Evolutionary conservation across 768 basidiomycete genomes (phyloP), one percentile per base, ranked within the genome.

Genomic region (Russula emetica): DNA sequence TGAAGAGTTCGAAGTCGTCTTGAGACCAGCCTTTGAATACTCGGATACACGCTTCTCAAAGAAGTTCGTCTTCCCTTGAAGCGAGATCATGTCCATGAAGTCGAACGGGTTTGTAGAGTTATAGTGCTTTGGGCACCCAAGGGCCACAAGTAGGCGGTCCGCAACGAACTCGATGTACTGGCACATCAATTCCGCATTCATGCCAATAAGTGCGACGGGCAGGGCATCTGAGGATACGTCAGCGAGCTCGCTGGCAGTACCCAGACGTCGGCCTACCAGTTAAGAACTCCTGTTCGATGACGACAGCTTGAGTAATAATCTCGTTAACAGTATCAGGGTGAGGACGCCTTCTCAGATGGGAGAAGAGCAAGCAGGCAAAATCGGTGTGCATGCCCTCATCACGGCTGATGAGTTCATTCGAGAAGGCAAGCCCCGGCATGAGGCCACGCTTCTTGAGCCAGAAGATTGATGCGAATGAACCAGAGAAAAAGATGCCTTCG

Each of bases 331-430:
- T 85, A 36, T 88, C 80, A 0, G 94, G 92, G 71, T 94, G 91
- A 0, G 94, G 91, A 7, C 90, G 82, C 47, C 86, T 83, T 66
- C 82, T 81, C 34, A 98, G 80, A 72, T 97, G 90, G 58, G 82
- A 83, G 76, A 95, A 94, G 40, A 97, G 80, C 1, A 97, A 76
- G 73, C 94, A 96, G 0, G 94, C 93, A 71, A 97, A 95, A 74
- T 98, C 94, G 72, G 94, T 96, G 75, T 98, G 95, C 78, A 97
- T 87, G 54, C 94, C 95, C 75, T 97, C 95, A 68, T 97, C 95
- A 18, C 95, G 85, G 60, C 89, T 91, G 76, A 98, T 98, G 70
- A 97, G 85, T 74, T 97, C 95, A 72, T 98, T 98, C 18, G 94
- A 96, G 75, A 95, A 97, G 0, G 95, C 94, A 30, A 98, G 79